Percentiles rank a stretch among this genome's conserved stretches.
phyloP scores from a whole-genome alignment of 148 eudicot genomes.

The Diospyros lotus region DNA sequence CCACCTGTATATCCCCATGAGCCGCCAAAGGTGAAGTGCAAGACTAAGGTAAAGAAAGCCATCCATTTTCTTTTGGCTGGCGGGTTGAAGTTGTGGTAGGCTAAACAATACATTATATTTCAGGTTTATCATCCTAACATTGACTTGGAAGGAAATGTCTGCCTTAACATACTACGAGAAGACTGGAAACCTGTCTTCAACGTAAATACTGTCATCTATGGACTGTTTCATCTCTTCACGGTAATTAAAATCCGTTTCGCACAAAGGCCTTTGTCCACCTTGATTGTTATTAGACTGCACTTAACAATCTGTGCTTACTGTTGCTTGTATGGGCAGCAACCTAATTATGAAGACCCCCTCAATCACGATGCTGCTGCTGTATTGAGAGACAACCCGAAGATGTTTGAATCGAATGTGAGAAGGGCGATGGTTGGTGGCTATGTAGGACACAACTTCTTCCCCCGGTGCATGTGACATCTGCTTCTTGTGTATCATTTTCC shows the following conservation, averaged over 20 bases:
- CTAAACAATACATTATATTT: not conserved
- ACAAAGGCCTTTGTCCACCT: not conserved
- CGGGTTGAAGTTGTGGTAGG: not conserved
- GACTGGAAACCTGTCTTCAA: conserved; percentile 94
- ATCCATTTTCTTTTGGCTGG: not conserved
- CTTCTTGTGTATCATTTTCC: not conserved
- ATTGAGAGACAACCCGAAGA: conserved; percentile 77
- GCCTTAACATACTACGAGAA: conserved; percentile 89
- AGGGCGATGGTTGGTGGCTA: conserved; percentile 88
- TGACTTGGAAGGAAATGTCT: conserved; percentile 91
- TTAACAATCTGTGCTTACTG: not conserved
- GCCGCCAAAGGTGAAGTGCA: conserved; percentile 76
- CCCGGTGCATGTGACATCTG: conserved; percentile 41
- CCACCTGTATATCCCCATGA: conserved; percentile 67
- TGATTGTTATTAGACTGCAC: not conserved
- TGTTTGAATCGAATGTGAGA: conserved; percentile 73
- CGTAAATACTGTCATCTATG: conserved; percentile 79
- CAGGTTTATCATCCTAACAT: conserved; percentile 95
- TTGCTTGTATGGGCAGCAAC: conserved; percentile 50
- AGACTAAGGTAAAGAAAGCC: conserved; percentile 47
- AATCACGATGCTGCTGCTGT: conserved; percentile 92
- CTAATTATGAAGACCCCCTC: conserved; percentile 91
- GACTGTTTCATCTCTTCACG: conserved; percentile 82
- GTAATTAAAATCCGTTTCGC: conserved; percentile 28
- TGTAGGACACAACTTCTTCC: conserved; percentile 72